Base-by-base conservation (phyloP, 225 moss, liverwort and hornwort genomes). In the Physcomitrium patens region DNA sequence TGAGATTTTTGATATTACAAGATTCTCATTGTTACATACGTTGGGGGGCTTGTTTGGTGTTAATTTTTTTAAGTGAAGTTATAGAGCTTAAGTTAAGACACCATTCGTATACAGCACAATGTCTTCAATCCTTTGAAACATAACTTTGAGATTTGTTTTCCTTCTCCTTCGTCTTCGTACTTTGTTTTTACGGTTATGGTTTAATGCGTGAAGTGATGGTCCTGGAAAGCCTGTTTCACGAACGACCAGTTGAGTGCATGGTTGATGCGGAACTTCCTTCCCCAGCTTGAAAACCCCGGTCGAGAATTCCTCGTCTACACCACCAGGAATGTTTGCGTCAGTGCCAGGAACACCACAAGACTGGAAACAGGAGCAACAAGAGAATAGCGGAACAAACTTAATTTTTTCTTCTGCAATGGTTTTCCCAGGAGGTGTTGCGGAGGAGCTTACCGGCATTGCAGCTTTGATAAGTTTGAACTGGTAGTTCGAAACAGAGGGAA, bases 181-280 rank as follows among this genome's bases (percentile, higher is more conserved):
- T 37, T 37, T 4, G 1, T 4, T 37, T 7, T 37, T 7, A 2
- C 7, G 31, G 31, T 7, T 37, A 37, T 37, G 31, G 31, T 37
- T 37, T 4, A 7, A 3, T 37, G 31, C 1, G 24, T 24, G 24
- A 24, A 24, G 24, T 50, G 49, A 13, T 50, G 13, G 31, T 16
- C 14, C 28, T 57, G 57, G 46, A 60, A 67, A 65, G 74, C 17
- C 47, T 68, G 65, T 12, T 73, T 60, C 54, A 84, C 37, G 28
- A 37, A 18, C 28, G 74, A 50, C 84, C 84, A 87, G 44, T 77
- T 31, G 10, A 71, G 84, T 27, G 84, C 82, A 47, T 88, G 85
- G 47, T 85, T 88, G 73, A 88, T 85, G 61, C 58, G 82, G 1
- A 88, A 85, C 60, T 77, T 88, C 57, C 87, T 82, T 49, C 87